Evolutionary conservation across 192 early-diverging fungal genomes (phyloP).

Genomic region (Radiomyces spectabilis): DNA sequence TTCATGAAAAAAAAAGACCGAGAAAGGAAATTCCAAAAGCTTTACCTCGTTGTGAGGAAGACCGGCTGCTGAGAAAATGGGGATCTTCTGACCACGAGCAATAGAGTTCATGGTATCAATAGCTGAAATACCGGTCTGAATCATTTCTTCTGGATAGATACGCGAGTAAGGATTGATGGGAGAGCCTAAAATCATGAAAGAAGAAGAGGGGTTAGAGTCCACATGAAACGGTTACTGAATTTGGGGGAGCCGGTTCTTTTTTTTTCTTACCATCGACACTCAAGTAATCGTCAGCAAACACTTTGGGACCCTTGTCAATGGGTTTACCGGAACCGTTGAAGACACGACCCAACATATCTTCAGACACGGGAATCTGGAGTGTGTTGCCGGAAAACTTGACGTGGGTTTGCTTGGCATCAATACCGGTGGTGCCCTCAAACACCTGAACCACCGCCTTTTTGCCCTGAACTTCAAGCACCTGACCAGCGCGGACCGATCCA

Average conservation of each 20-base stretch:
- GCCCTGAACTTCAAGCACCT: slow-evolving; percentile 96
- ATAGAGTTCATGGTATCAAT: slow-evolving; percentile 99
- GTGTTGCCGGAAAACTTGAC: slow-evolving; percentile 96
- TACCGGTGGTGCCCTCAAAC: slow-evolving; percentile 94
- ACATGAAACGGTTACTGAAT: too few species aligned
- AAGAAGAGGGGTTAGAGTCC: too few species aligned
- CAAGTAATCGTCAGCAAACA: slow-evolving; percentile 98
- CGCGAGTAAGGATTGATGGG: slow-evolving; percentile 99
- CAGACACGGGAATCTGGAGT: slow-evolving; percentile 93
- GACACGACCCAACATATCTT: slow-evolving; percentile 98
- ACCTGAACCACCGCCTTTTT: slow-evolving; percentile 95
- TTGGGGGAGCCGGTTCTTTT: too few species aligned
- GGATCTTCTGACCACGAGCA: slow-evolving; percentile 99
- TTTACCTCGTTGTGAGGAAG: slow-evolving; percentile 94
- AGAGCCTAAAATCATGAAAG: slow-evolving; percentile 44
- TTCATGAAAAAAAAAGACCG: too few species aligned
- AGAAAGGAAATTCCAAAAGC: too few species aligned
- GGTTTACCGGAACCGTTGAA: slow-evolving; percentile 99
- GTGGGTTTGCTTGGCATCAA: slow-evolving; percentile 93
- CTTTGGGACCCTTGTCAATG: slow-evolving; percentile 98
- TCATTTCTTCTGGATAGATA: slow-evolving; percentile 99
- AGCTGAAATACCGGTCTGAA: slow-evolving; percentile 97
- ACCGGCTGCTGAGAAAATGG: slow-evolving; percentile 98
- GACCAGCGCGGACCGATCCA: slow-evolving; percentile 88
- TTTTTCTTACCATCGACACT: slow-evolving; percentile 74